These are phyloP conservation scores for Suillus subaureus DNA, from an alignment of 768 basidiomycete genomes.

Conservation along the genomic window DNA sequence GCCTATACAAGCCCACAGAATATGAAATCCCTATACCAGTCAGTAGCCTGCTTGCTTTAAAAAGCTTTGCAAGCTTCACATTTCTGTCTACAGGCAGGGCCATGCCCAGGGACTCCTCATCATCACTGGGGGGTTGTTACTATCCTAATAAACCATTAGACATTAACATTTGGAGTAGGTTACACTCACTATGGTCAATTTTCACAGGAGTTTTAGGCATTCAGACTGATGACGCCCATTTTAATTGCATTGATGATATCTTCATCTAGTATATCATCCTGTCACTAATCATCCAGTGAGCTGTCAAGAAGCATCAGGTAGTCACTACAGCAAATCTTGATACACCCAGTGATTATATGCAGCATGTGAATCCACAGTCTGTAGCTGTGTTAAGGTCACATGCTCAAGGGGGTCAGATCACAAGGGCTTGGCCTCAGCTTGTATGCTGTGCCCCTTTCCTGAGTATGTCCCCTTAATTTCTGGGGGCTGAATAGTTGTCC, in stretches of 20 bases:
- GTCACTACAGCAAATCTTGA: too few relatives aligned
- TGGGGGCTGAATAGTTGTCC: too few relatives aligned
- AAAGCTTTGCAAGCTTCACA: fast-evolving
- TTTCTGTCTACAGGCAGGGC: neutral
- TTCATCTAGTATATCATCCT: neutral
- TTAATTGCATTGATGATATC: neutral
- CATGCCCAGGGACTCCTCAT: fast-evolving
- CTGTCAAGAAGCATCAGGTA: too few relatives aligned
- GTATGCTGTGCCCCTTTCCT: too few relatives aligned
- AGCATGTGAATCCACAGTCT: neutral
- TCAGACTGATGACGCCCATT: neutral
- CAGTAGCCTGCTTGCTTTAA: neutral
- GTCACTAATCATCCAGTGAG: too few relatives aligned
- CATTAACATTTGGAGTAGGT: neutral
- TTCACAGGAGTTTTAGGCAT: neutral
- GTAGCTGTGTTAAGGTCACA: too few relatives aligned
- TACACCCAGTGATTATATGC: neutral
- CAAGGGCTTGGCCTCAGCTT: too few relatives aligned
- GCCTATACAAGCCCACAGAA: too few relatives aligned
- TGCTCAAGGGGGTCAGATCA: too few relatives aligned
- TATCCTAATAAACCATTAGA: fast-evolving
- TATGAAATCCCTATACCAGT: too few relatives aligned
- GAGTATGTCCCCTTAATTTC: too few relatives aligned
- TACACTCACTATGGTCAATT: neutral
- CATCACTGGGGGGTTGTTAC: neutral